A percentile compares a stretch with the other conserved stretches of the same genome.
phyloP scores from a whole-genome alignment of 1,139 yeast genomes.

The Yamadazyma atmosphaerica region DNA sequence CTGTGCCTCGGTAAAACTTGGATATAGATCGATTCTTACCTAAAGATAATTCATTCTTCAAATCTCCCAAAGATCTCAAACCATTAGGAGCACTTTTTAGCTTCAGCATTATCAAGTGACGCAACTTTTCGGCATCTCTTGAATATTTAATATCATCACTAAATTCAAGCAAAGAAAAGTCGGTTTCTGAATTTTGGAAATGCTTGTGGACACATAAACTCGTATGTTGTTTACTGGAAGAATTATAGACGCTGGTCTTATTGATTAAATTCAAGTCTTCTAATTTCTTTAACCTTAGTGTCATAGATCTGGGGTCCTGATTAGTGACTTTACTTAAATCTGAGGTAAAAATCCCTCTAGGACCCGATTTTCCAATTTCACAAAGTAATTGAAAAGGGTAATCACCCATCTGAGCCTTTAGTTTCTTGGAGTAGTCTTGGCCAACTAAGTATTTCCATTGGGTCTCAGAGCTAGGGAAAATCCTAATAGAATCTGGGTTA shows the following conservation, averaged over 20 bases:
- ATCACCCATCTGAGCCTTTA: conserved; percentile 38
- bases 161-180: conserved; percentile 29
- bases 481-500: conserved; percentile 18
- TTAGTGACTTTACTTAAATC: conserved; percentile 55
- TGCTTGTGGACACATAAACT: conserved; percentile 47
- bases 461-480: conserved; percentile 38
- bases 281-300: conserved; percentile 58
- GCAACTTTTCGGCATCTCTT: conserved; percentile 31
- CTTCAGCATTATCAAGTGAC: conserved; percentile 47
- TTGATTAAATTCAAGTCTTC: conserved; percentile 49
- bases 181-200: conserved; percentile 39
- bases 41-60: conserved; percentile 61
- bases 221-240: conserved; percentile 50
- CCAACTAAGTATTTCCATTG: conserved; percentile 47
- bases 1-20: conserved; percentile 53
- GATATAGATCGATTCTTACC: conserved; percentile 44
- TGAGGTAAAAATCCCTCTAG: conserved; percentile 57
- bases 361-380: conserved; percentile 55
- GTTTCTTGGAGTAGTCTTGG: conserved; percentile 31
- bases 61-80: conserved; percentile 64
- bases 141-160: conserved; percentile 28
- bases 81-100: conserved; percentile 67
- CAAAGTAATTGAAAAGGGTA: conserved; percentile 42
- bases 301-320: conserved; percentile 73
- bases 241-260: conserved; percentile 39